A percentile compares a stretch with the other conserved stretches of the same genome.
Conservation (phyloP, 768 basidiomycete genomes). For the Boletus patriciae region DNA sequence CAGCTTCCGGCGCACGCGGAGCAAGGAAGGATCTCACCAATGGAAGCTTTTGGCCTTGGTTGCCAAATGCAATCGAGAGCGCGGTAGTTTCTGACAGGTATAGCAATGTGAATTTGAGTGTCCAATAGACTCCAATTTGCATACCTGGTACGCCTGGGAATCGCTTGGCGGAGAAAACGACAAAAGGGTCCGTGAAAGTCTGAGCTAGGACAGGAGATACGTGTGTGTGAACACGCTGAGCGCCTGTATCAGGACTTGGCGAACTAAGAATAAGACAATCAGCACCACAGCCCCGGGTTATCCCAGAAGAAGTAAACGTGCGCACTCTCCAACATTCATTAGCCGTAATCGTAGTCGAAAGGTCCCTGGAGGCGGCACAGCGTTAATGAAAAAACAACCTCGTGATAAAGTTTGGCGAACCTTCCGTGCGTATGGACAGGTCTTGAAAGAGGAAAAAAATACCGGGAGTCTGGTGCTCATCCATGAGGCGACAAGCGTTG, state of each 20-base stretch:
- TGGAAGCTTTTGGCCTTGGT: conserved; percentile 87
- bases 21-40: conserved; percentile 53
- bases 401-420: conserved; percentile 42
- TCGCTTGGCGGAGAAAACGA: conserved; percentile 88
- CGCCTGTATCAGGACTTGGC: conserved; percentile 71
- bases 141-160: conserved; percentile 93
- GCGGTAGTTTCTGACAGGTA: conserved; percentile 72
- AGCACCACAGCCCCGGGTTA: conserved; percentile 18
- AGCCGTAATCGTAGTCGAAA: conserved; percentile 86
- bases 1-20: conserved; percentile 22
- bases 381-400: conserved; percentile 24
- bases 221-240: conserved; percentile 62
- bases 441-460: conserved; percentile 97
- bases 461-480: conserved; percentile 82
- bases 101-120: conserved; percentile 20
- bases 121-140: conserved; percentile 22
- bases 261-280: conserved; percentile 44
- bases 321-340: conserved; percentile 91
- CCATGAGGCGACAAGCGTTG: conserved; percentile 79
- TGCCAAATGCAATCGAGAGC: conserved; percentile 83
- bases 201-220: conserved; percentile 80
- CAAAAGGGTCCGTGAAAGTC: conserved; percentile 79
- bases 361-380: conserved; percentile 49
- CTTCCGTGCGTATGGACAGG: conserved; percentile 90
- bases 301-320: conserved; percentile 27